Percentiles rank a stretch among this genome's conserved stretches.
phyloP scores from a whole-genome alignment of 2,329 filamentous ascomycete genomes.

The Ceratocystis cubensis region DNA sequence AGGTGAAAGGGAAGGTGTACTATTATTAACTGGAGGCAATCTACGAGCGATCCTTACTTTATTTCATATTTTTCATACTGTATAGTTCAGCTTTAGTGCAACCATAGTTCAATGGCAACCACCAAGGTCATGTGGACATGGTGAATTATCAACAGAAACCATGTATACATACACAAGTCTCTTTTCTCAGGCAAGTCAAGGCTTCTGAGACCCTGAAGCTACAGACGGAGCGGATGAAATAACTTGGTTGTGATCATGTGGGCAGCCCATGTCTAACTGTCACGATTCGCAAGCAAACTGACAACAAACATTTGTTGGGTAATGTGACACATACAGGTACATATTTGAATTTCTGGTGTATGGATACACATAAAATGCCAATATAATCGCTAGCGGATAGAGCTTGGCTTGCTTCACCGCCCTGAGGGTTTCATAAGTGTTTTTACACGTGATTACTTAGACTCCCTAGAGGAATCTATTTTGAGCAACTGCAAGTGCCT shows the following conservation, averaged over 20 bases:
- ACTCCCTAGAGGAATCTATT: conserved; percentile 1
- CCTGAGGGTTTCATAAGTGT: neutral
- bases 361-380: neutral
- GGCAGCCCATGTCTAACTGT: neutral
- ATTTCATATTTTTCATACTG: neutral
- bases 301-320: neutral
- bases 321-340: neutral
- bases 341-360: too few species aligned
- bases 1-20: neutral
- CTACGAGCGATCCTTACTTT: neutral
- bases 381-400: neutral
- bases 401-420: neutral
- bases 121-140: neutral
- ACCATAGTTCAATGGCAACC: too few species aligned
- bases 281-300: neutral
- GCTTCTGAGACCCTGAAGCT: neutral
- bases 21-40: neutral
- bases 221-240: neutral
- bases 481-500: neutral
- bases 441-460: neutral
- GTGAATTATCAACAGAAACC: neutral
- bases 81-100: neutral
- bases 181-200: neutral
- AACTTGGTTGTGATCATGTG: neutral
- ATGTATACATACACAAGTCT: neutral